Evolutionary conservation across 192 early-diverging fungal genomes (phyloP).

Genomic region (Entomortierella beljakovae): DNA sequence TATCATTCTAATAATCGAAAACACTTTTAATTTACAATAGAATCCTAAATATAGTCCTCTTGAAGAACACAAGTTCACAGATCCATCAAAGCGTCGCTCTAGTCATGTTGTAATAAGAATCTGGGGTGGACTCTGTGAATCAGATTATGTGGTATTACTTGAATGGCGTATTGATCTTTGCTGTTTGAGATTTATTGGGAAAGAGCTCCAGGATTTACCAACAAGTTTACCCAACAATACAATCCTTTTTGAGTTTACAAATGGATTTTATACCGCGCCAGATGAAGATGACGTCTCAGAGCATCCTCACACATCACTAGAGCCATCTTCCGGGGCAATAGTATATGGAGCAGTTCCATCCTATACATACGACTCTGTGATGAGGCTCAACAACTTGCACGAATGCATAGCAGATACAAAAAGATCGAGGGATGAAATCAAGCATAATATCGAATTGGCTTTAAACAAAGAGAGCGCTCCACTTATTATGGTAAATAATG

Average conservation of each 20-base stretch:
- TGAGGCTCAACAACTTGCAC: constrained; percentile 59
- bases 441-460: constrained; percentile 52
- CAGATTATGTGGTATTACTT: constrained; percentile 40
- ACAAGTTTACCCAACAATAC: constrained; percentile 57
- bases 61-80: constrained; percentile 34
- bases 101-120: constrained; percentile 25
- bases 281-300: constrained; percentile 52
- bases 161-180: constrained; percentile 64
- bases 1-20: no score
- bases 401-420: constrained; percentile 58
- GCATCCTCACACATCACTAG: constrained; percentile 6
- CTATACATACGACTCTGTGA: constrained; percentile 64
- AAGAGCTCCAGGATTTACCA: constrained; percentile 51
- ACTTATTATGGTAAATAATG: constrained; percentile 32
- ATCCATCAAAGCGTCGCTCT: constrained; percentile 16
- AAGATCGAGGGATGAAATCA: constrained; percentile 56
- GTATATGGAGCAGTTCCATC: constrained; percentile 52
- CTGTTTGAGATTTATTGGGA: constrained; percentile 54
- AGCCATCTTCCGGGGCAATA: neutral
- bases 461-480: constrained; percentile 53
- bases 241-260: constrained; percentile 56
- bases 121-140: constrained; percentile 35
- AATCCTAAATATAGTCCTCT: constrained; percentile 45
- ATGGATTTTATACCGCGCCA: constrained; percentile 63
- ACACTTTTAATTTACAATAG: constrained; percentile 6